Evolutionary conservation across 2,329 filamentous ascomycete species (phyloP), one percentile per base, ranked within the genome.

Genomic region (Aureobasidium mangrovei): DNA sequence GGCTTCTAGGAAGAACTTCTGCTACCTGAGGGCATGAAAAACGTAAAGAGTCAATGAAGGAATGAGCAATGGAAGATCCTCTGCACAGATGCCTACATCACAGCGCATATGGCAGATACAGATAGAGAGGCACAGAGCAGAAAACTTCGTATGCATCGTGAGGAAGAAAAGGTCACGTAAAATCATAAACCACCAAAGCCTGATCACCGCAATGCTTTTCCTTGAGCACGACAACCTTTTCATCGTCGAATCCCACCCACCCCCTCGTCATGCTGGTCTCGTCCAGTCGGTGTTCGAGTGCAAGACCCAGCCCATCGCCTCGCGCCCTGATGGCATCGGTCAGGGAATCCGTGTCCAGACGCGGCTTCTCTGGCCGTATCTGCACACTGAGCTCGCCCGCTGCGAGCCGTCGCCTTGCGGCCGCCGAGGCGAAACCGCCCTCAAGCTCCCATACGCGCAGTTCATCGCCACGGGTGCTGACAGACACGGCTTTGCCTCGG

Each of bases 231-330:
- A 95, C 84, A n/a, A 95, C 86, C 72, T 89, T 89, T 69, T 95
- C 88, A 41, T 95, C 88, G 63, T 95, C 89, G 63, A 95, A 95
- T 0, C 88, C 88, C 7, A 95, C 82, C 81, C 86, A 91, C 49
- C 77, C 77, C 57, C 75, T 69, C 38, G 72, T 77, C 4, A 76
- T 66, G 4, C 53, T 56, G 4, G 44, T 55, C n/a, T 59, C 70
- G 39, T 67, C 66, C 29, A 69, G 67, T 10, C 59, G 58, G 47
- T 70, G 4, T 28, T 68, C 61, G 52, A 70, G 60, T 5, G 68
- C 63, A 45, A 68, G 59, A 12, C 66, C 66, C 27, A 72, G 60
- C 4, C 69, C 67, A 42, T 64, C 54, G 4, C 64, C 62, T 18
- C 62, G 59, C 40, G 62, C 60, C n/a, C 63, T 58, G 29, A 65